These are phyloP conservation scores for Phytophthora uliginosa DNA, from an alignment of 352 stramenopile genomes.

Conservation along the genomic window DNA sequence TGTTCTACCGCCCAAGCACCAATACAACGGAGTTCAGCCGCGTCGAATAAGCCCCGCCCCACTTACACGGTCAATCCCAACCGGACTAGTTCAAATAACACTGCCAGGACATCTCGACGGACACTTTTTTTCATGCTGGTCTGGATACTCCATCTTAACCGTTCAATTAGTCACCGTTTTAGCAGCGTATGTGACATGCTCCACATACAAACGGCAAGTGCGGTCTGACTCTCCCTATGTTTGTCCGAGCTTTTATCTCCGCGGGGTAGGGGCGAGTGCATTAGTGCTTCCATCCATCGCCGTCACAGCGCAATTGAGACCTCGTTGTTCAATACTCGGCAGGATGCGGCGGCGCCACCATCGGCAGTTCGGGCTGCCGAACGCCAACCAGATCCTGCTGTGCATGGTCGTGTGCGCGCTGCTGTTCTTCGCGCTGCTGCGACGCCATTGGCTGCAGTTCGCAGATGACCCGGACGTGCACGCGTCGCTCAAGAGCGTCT, in stretches of 20 bases:
- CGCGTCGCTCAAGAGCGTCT: constrained; percentile 70
- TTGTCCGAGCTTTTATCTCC: constrained; percentile 3
- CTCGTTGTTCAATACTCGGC: constrained; percentile 5
- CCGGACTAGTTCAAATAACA: neutral
- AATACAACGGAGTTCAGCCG: constrained; percentile 89
- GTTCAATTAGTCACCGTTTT: constrained; percentile 17
- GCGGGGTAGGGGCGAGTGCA: neutral
- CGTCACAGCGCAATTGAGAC: constrained; percentile 28
- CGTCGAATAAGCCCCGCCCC: constrained; percentile 58
- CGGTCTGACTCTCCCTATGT: constrained; percentile 4
- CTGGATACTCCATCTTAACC: constrained; percentile 20
- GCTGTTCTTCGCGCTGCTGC: constrained; percentile 74
- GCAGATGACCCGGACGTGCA: constrained; percentile 47
- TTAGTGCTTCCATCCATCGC: constrained; percentile 13
- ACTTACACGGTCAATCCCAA: neutral
- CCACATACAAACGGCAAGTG: constrained; percentile 17
- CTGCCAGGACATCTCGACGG: neutral
- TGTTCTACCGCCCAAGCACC: constrained; percentile 86
- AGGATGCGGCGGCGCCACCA: constrained; percentile 57
- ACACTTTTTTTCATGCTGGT: constrained; percentile 1
- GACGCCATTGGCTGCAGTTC: constrained; percentile 73
- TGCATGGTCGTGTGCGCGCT: constrained; percentile 60
- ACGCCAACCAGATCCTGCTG: constrained; percentile 89
- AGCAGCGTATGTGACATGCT: constrained; percentile 19
- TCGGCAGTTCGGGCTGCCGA: constrained; percentile 81